phyloP scores from a whole-genome alignment of 306 rosid species.

The Quercus engelmannii region DNA sequence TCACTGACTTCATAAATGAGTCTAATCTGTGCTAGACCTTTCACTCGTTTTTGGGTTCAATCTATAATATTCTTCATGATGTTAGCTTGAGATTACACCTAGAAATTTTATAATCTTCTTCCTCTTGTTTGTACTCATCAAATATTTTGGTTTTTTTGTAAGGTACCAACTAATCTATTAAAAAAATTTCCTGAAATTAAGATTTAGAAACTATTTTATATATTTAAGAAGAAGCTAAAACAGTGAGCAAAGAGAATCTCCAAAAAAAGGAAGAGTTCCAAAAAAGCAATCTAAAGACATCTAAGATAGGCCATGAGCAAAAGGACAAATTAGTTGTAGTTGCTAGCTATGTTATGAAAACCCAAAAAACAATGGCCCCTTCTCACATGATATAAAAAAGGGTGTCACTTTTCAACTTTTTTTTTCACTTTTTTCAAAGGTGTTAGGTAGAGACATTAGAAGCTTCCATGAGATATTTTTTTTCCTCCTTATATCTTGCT shows the following conservation, averaged over 20 bases:
- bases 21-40: too few species aligned
- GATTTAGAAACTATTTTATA: neutral
- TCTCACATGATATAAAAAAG: constrained; percentile 1
- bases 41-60: too few species aligned
- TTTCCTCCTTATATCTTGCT: neutral
- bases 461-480: constrained; percentile 44
- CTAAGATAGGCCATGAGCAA: constrained; percentile 13
- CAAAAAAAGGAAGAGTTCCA: constrained; percentile 11
- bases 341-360: neutral
- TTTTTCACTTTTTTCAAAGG: constrained; percentile 38
- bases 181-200: neutral
- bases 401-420: constrained; percentile 26
- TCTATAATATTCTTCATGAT: too few species aligned
- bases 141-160: neutral
- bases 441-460: constrained; percentile 48
- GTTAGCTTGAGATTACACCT: too few species aligned
- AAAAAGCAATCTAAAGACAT: constrained; percentile 11
- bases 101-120: neutral
- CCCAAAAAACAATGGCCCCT: constrained; percentile 17
- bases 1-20: too few species aligned
- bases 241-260: constrained; percentile 8
- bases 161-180: neutral
- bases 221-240: neutral
- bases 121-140: neutral
- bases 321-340: constrained; percentile 13